phyloP scores from a whole-genome alignment of 2,329 filamentous ascomycete genomes.

The Xylogone sp. region DNA sequence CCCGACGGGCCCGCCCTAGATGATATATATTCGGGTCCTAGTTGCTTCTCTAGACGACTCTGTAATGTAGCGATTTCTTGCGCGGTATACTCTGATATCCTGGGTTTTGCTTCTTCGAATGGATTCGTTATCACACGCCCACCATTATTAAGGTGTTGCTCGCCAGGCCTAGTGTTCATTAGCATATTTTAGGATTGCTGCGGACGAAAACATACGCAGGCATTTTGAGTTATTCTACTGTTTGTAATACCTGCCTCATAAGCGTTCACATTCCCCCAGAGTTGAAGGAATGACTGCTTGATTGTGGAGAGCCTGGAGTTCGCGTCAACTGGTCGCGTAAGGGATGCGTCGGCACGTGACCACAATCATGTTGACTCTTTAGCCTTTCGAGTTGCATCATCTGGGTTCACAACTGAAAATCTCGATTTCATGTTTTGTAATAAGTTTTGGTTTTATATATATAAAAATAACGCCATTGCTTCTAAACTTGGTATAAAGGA shows the following conservation, averaged over 20 bases:
- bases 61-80: slow-evolving; percentile 85
- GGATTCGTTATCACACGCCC: slow-evolving; percentile 62
- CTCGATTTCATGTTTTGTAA: too few relatives aligned
- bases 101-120: slow-evolving; percentile 68
- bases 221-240: slow-evolving; percentile 30
- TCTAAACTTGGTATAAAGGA: background rate
- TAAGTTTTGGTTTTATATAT: too few relatives aligned
- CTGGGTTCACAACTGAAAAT: too few relatives aligned
- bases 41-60: slow-evolving; percentile 81
- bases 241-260: slow-evolving; percentile 7
- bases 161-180: slow-evolving; percentile 54
- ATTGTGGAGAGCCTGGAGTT: too few relatives aligned
- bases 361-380: too few relatives aligned
- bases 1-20: slow-evolving; percentile 78
- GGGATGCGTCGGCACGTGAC: background rate
- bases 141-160: slow-evolving; percentile 49
- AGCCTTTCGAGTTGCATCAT: too few relatives aligned
- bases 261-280: slow-evolving; percentile 11
- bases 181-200: slow-evolving; percentile 4
- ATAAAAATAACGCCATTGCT: background rate
- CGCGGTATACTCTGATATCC: slow-evolving; percentile 80
- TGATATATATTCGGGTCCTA: slow-evolving; percentile 95
- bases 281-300: slow-evolving; percentile 7
- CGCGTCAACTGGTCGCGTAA: background rate
- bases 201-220: slow-evolving; percentile 36